Conservation (phyloP, 2,329 filamentous ascomycete genomes). For the Penicillium brevicompactum region DNA sequence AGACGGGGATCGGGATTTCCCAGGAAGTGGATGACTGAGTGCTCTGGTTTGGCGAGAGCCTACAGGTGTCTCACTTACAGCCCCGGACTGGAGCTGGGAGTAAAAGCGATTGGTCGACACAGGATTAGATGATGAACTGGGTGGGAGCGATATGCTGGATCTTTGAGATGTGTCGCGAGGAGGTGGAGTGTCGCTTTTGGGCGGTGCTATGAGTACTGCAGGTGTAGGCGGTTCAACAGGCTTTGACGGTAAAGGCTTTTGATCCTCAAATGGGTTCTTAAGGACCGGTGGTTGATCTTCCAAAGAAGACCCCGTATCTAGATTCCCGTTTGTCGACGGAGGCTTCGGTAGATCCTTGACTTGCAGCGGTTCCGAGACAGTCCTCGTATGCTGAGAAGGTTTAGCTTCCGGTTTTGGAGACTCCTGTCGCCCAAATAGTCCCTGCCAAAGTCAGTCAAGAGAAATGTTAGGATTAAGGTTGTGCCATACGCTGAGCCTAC, state of each 20-base stretch:
- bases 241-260: background rate
- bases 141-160: slow-evolving; percentile 11
- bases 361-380: background rate
- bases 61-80: background rate
- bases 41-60: slow-evolving; percentile 6
- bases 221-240: background rate
- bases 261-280: background rate
- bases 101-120: slow-evolving; percentile 19
- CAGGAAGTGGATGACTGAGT: slow-evolving; percentile 6
- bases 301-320: background rate
- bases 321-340: background rate
- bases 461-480: background rate
- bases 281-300: background rate
- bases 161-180: slow-evolving; percentile 6
- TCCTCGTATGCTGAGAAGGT: background rate
- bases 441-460: slow-evolving; percentile 14
- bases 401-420: slow-evolving; percentile 2
- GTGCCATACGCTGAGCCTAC: slow-evolving; percentile 22
- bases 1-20: slow-evolving; percentile 2
- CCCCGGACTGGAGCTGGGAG: slow-evolving; percentile 12
- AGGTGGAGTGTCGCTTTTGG: background rate
- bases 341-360: slow-evolving; percentile 7
- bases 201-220: background rate
- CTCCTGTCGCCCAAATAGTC: slow-evolving; percentile 19
- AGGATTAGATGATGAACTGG: slow-evolving; percentile 1